phyloP scores from a whole-genome alignment of 768 basidiomycete species.

The Termitomyces sp. region DNA sequence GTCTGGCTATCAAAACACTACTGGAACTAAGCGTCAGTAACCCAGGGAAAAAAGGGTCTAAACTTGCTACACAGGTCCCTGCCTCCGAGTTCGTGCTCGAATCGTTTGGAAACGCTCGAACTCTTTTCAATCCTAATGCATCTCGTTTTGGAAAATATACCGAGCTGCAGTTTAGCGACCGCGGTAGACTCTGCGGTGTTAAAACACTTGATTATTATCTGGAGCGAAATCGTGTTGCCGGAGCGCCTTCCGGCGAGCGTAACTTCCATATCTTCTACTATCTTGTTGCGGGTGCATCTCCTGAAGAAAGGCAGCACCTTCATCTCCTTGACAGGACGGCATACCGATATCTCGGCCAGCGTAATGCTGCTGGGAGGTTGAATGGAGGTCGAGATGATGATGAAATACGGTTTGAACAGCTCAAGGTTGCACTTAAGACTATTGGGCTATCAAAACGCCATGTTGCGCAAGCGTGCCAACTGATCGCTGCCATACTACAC shows the following conservation, averaged over 20 bases:
- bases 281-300: conserved; percentile 83
- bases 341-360: conserved; percentile 84
- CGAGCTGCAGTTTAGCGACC: conserved; percentile 93
- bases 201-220: conserved; percentile 98
- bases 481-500: conserved; percentile 93
- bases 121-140: conserved; percentile 89
- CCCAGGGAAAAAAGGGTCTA: conserved; percentile 91
- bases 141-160: conserved; percentile 98
- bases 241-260: conserved; percentile 84
- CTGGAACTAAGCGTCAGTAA: conserved; percentile 86
- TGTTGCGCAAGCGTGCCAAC: conserved; percentile 93
- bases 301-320: conserved; percentile 86
- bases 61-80: conserved; percentile 81
- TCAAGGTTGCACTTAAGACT: conserved; percentile 90
- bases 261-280: conserved; percentile 99
- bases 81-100: conserved; percentile 95
- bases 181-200: conserved; percentile 80
- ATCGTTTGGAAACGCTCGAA: conserved; percentile 89
- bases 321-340: conserved; percentile 74
- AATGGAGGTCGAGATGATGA: conserved; percentile 68
- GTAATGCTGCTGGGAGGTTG: conserved; percentile 38
- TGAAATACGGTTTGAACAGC: conserved; percentile 83
- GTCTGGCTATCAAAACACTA: conserved; percentile 87
- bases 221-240: conserved; percentile 85
- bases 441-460: conserved; percentile 92